These are phyloP conservation scores for Brassica incana DNA, from an alignment of 345 rosid species.

Conservation along the genomic window DNA sequence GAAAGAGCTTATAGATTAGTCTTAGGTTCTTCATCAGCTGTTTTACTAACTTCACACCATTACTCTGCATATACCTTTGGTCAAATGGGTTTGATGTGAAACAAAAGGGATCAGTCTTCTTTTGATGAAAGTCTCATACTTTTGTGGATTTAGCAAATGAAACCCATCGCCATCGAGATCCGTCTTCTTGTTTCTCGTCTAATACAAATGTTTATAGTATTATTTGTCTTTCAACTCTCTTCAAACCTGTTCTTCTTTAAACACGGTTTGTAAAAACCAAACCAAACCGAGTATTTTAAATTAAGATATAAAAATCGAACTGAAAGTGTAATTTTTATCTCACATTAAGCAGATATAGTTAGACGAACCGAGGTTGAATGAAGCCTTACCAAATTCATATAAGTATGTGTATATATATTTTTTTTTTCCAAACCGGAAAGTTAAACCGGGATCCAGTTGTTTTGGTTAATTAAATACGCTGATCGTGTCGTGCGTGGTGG, in stretches of 20 bases:
- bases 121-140: too few relatives aligned
- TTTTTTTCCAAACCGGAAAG: constrained; percentile 2
- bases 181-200: neutral
- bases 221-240: neutral
- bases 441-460: constrained; percentile 16
- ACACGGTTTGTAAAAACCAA: constrained; percentile 9
- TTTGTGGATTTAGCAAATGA: too few relatives aligned
- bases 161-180: too few relatives aligned
- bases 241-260: constrained; percentile 1
- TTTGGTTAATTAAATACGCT: constrained; percentile 1
- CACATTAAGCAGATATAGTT: neutral
- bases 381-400: neutral
- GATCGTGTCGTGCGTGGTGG: constrained; percentile 11
- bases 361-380: neutral
- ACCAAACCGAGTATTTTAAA: neutral
- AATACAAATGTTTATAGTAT: too few relatives aligned
- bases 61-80: neutral
- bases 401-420: neutral
- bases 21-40: constrained; percentile 35
- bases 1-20: constrained; percentile 30
- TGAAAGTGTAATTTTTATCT: too few relatives aligned
- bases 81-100: too few relatives aligned
- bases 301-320: neutral
- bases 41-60: constrained; percentile 36
- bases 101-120: too few relatives aligned